Evolutionary conservation across 2,329 filamentous ascomycete species (phyloP), one percentile per base, ranked within the genome.

Genomic region (Fusarium piperis): DNA sequence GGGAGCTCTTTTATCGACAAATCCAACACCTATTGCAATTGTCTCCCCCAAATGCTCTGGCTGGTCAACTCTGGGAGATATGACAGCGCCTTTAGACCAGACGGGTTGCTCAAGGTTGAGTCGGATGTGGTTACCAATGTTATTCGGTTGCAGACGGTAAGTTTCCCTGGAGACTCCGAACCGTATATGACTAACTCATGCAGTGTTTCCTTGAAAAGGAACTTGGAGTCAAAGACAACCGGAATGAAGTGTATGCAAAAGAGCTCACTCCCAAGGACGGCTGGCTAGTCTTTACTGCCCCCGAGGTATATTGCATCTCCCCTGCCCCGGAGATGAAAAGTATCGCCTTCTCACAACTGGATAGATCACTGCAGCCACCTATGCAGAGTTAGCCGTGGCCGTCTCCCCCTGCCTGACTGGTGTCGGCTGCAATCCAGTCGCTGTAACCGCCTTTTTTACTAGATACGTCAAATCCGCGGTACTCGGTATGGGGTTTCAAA

Each of bases 181-280:
- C 15, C 3, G 16, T 38, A 8, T 16, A 36, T 30, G 11, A 51
- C 52, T 58, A 12, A 48, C 59, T 38, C 8, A 13, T 30, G 26
- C 33, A 63, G 60, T 63, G 60, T 15, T 23, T 63, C 18, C 20
- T 51, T 6, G 51, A 57, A 18, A 48, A 58, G 4, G 23, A 32
- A 28, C n/a, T 63, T n/a, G 60, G 23, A 10, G 20, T 63, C 12
- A n/a, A 58, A 9, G 60, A 63, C 23, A 33, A 63, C 39, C 20
- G 32, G 26, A 10, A 30, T 26, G 60, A 63, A 18, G 52, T 63
- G 1, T 18, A 28, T n/a, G 52, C 52, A 9, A 58, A 63, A 1
- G 52, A 63, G n/a, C 60, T 63, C 30, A 58, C 60, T 7, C 9
- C 39, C 12, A 32, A 58, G 33, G 39, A 63, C 15, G 60, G 60